A percentile compares a stretch with the other conserved stretches of the same genome.
Evolutionary conservation across 225 moss, liverwort and hornwort species (phyloP).

Genomic region (Pseudoscleropodium purum): DNA sequence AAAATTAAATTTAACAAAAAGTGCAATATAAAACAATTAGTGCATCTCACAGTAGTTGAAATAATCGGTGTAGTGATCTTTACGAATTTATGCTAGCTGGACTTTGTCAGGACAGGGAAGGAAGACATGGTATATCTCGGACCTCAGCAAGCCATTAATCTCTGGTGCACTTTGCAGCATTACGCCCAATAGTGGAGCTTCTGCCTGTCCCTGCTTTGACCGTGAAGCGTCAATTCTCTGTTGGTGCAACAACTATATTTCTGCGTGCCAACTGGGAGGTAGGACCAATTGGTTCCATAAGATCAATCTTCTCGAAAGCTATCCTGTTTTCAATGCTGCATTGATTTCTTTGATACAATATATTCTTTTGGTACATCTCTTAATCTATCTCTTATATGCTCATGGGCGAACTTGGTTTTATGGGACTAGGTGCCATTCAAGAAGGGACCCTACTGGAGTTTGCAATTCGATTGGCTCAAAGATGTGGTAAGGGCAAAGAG

Average conservation of each 20-base stretch:
- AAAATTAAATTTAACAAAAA: too few relatives aligned
- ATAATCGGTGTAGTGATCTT: background rate
- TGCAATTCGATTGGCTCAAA: conserved; percentile 67
- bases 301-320: background rate
- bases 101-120: conserved; percentile 49
- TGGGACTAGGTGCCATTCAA: conserved; percentile 12
- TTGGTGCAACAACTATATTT: conserved; percentile 48
- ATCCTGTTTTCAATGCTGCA: background rate
- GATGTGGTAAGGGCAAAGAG: conserved; percentile 45
- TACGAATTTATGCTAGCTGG: conserved; percentile 24
- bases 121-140: conserved; percentile 28
- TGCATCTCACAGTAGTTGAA: background rate
- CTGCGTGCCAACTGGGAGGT: conserved; percentile 71
- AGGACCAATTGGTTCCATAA: background rate
- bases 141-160: conserved; percentile 43
- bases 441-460: conserved; percentile 44
- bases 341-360: background rate
- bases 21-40: background rate
- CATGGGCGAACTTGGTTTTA: background rate
- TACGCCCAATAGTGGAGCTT: conserved; percentile 70
- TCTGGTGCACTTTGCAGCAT: conserved; percentile 81
- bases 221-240: conserved; percentile 51
- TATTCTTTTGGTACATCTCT: background rate
- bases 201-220: conserved; percentile 61
- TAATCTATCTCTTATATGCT: background rate